These are phyloP conservation scores for Paramecium biaurelia DNA, from an alignment of 73 alveolate genomes.

Conservation along the genomic window DNA sequence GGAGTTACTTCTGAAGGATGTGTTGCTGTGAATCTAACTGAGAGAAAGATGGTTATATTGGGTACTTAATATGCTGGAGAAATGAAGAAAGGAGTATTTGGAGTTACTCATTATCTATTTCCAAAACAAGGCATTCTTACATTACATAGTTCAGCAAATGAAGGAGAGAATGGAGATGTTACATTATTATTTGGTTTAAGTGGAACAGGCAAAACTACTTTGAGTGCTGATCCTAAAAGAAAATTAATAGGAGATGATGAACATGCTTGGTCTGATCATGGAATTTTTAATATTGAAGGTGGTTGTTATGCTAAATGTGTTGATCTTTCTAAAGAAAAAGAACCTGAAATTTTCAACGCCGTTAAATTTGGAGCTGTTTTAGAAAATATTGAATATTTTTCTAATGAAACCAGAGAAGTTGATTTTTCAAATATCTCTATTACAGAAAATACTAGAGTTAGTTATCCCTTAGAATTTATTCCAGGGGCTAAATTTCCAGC, in stretches of 20 bases:
- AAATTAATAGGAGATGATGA: constrained; percentile 96
- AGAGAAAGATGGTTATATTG: constrained; percentile 83
- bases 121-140: constrained; percentile 88
- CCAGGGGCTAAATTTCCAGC: constrained; percentile 95
- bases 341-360: constrained; percentile 95
- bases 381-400: constrained; percentile 75
- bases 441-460: constrained; percentile 84
- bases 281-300: constrained; percentile 96
- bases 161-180: constrained; percentile 87
- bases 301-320: constrained; percentile 97
- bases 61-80: constrained; percentile 98
- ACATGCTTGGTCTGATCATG: constrained; percentile 95
- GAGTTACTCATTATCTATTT: constrained; percentile 89
- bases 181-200: constrained; percentile 92
- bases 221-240: constrained; percentile 93
- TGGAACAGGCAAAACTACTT: constrained; percentile 98
- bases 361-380: constrained; percentile 85
- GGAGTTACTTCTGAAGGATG: constrained; percentile 89
- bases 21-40: constrained; percentile 82
- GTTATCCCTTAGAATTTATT: constrained; percentile 93
- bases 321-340: constrained; percentile 80
- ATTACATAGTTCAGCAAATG: constrained; percentile 93
- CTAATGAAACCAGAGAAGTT: constrained; percentile 73
- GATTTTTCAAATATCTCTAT: constrained; percentile 80
- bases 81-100: constrained; percentile 95